phyloP scores from a whole-genome alignment of 2,329 filamentous ascomycete genomes.

The Fusarium beomiforme region DNA sequence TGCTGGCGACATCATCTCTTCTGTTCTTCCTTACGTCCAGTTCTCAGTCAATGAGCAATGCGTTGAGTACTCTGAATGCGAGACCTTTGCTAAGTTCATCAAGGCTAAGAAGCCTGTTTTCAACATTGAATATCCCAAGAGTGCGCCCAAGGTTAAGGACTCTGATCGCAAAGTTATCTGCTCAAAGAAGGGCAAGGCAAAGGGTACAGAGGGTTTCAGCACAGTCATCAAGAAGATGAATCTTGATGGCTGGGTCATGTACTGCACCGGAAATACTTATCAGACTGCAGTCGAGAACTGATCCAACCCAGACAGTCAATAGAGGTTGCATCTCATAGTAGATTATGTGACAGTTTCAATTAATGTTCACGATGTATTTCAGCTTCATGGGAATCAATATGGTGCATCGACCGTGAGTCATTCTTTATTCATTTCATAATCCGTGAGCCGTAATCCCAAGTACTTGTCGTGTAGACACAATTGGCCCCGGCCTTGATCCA shows the following conservation, averaged over 20 bases:
- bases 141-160: constrained; percentile 52
- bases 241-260: constrained; percentile 70
- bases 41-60: constrained; percentile 80
- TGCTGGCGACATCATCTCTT: constrained; percentile 66
- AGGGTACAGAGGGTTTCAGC: constrained; percentile 63
- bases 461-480: background rate
- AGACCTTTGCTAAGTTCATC: constrained; percentile 66
- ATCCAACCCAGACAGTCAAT: background rate
- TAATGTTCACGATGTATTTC: background rate
- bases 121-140: constrained; percentile 75
- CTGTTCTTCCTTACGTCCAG: constrained; percentile 61
- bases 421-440: constrained; percentile 11
- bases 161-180: constrained; percentile 55
- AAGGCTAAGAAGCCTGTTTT: constrained; percentile 73
- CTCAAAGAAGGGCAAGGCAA: constrained; percentile 48
- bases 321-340: background rate
- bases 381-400: background rate
- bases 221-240: constrained; percentile 73
- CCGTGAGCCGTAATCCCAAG: background rate
- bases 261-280: constrained; percentile 55
- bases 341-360: background rate
- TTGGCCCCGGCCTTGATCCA: background rate
- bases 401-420: background rate
- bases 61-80: constrained; percentile 68
- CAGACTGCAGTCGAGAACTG: constrained; percentile 36